Base-by-base conservation (phyloP, 2,329 filamentous ascomycete genomes). In the Tympanopsis confertula region DNA sequence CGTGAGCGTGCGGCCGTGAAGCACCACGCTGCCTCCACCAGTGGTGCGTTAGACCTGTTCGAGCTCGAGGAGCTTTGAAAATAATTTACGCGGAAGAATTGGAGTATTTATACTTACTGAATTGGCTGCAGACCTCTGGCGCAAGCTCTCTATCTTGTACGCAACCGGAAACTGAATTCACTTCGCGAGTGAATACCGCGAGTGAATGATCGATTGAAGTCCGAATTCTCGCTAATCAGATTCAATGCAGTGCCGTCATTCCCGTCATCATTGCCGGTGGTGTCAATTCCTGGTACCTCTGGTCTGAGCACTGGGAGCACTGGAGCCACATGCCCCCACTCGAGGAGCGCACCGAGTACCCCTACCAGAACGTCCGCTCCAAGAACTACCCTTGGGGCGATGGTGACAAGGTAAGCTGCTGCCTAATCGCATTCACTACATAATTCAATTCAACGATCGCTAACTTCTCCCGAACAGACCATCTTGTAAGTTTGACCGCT, bases 221-320 rank as follows among this genome's bases (percentile, higher is more conserved):
- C 33, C 13, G 4, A 24, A 17, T 30, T 35, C 51, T 52, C 42
- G 52, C 48, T 39, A 39, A 38, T 20, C 7, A 15, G 36, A 40
- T 43, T 39, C 42, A 38, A 32, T 41, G 51, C 57, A 94, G 88
- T 63, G 80, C 71, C 55, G 78, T 84, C 48, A 66, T 82, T 47
- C 88, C 89, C 40, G 69, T 65, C 59, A 68, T 96, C 41, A 64
- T 81, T 49, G 66, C 87, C 48, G 79, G 82, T 42, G 60, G 65
- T 48, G 68, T 79, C 64, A 98, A 98, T 62, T 88, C 88, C 53
- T 94, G 83, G 62, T 78, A 80, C 57, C 78, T 94, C 45, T 98
- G 87, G 86, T 79, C 76, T 54, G 86, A 93, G 69, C 91, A 98
- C 67, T 96, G 89, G 89, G 85, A 93, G 66, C 91, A 98, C 74